A percentile compares a stretch with the other conserved stretches of the same genome.
These are phyloP conservation scores for Dactylorhiza incarnata DNA, from an alignment of 106 monocot genomes.

Conservation along the genomic window DNA sequence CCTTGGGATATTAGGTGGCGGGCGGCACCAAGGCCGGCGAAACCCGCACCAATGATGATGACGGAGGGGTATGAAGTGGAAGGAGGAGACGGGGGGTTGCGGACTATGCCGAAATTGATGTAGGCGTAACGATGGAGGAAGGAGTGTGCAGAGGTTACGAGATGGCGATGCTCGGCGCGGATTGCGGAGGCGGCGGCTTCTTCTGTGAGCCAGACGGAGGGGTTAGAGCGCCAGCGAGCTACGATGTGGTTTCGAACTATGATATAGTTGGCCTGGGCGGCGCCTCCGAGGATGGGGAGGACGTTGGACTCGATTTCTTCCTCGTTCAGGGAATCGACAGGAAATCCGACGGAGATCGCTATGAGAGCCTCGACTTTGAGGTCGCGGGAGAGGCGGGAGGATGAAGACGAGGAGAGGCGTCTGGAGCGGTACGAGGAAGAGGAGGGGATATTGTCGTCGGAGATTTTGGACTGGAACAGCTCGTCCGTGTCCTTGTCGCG, in stretches of 20 bases:
- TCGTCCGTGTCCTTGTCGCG: conserved; percentile 52
- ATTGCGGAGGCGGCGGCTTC: conserved; percentile 64
- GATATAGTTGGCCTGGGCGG: conserved; percentile 72
- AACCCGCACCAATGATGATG: conserved; percentile 69
- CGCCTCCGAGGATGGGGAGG: conserved; percentile 39
- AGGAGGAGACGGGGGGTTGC: conserved; percentile 13
- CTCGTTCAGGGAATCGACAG: conserved; percentile 84
- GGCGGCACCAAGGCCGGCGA: conserved; percentile 77
- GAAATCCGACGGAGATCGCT: conserved; percentile 76
- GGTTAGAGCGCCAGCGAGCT: conserved; percentile 70
- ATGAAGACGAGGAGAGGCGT: conserved; percentile 27
- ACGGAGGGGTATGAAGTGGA: conserved; percentile 20
- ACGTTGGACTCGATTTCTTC: conserved; percentile 81
- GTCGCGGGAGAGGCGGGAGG: conserved; percentile 43
- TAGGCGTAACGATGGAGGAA: conserved; percentile 67
- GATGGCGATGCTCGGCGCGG: conserved; percentile 57
- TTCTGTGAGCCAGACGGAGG: conserved; percentile 41
- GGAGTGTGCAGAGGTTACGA: conserved; percentile 45
- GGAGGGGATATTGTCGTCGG: conserved; percentile 14
- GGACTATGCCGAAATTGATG: conserved; percentile 76
- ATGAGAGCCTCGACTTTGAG: conserved; percentile 80
- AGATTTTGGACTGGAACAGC: conserved; percentile 44
- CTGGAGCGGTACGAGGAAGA: conserved; percentile 10
- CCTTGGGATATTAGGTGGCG: conserved; percentile 64
- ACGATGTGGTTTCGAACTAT: conserved; percentile 89